These are phyloP conservation scores for Lentinula edodes DNA, from an alignment of 768 basidiomycete genomes.

Conservation along the genomic window DNA sequence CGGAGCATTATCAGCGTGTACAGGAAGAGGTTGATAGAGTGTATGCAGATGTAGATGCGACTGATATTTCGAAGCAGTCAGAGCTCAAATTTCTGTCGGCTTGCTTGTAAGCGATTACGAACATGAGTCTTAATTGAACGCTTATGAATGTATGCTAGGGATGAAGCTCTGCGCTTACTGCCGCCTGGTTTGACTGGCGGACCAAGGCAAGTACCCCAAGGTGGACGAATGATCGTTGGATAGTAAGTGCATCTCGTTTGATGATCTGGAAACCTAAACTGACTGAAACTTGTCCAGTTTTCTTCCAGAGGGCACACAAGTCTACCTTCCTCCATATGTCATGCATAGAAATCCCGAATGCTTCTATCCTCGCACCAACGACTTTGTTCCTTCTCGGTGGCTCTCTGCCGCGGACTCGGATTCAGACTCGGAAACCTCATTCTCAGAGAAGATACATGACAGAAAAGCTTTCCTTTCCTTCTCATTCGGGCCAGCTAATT, in stretches of 20 bases:
- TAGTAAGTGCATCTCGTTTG: slow-evolving; percentile 14
- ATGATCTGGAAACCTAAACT: not conserved
- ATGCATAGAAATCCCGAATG: slow-evolving; percentile 32
- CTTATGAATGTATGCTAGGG: slow-evolving; percentile 16
- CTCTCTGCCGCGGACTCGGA: slow-evolving; percentile 11
- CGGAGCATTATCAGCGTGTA: not conserved
- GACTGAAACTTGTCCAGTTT: slow-evolving; percentile 17
- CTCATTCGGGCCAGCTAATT: slow-evolving; percentile 35
- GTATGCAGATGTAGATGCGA: not conserved
- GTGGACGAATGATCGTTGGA: slow-evolving; percentile 22
- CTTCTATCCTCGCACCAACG: slow-evolving; percentile 30
- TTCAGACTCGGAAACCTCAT: not conserved
- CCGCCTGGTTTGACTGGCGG: slow-evolving; percentile 27
- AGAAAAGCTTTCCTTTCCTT: slow-evolving; percentile 31
- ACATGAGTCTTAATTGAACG: not conserved
- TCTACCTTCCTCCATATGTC: slow-evolving; percentile 26
- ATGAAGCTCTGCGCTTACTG: slow-evolving; percentile 34
- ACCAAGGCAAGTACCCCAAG: slow-evolving; percentile 23
- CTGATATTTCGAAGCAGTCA: slow-evolving; percentile 1
- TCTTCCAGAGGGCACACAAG: slow-evolving; percentile 27
- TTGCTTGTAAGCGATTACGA: slow-evolving; percentile 19
- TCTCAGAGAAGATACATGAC: slow-evolving; percentile 14
- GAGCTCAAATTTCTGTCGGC: slow-evolving; percentile 29
- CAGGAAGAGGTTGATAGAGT: slow-evolving; percentile 7
- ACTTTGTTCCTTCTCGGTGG: slow-evolving; percentile 40